These are phyloP conservation scores for Leonotis leonurus DNA, from an alignment of 257 asterid species.

Conservation along the genomic window DNA sequence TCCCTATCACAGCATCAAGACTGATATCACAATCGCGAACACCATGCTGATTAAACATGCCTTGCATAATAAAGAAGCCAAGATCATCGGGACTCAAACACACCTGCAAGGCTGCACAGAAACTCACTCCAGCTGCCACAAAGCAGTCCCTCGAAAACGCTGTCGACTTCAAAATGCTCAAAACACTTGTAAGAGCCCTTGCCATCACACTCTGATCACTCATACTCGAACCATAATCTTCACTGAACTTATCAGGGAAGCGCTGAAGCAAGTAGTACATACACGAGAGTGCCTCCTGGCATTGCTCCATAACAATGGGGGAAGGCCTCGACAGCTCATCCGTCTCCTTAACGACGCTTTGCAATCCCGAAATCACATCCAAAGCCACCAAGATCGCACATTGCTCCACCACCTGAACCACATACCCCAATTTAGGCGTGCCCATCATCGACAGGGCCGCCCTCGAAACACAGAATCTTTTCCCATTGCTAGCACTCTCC, in stretches of 20 bases:
- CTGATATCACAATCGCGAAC: conserved; percentile 24
- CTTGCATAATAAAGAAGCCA: conserved; percentile 62
- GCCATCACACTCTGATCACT: conserved; percentile 28
- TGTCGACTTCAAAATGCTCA: conserved; percentile 57
- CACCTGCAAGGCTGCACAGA: conserved; percentile 78
- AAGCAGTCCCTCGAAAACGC: conserved; percentile 85
- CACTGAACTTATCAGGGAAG: conserved; percentile 54
- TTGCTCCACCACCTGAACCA: conserved; percentile 71
- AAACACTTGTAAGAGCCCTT: conserved; percentile 40
- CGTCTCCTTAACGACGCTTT: conserved; percentile 46
- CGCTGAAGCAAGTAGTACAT: conserved; percentile 87
- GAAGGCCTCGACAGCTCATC: conserved; percentile 69
- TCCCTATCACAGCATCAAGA: conserved; percentile 29
- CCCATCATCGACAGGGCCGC: conserved; percentile 90
- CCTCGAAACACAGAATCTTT: conserved; percentile 72
- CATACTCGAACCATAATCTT: conserved; percentile 12
- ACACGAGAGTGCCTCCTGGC: conserved; percentile 96
- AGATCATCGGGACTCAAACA: conserved; percentile 59
- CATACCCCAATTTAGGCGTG: conserved; percentile 75
- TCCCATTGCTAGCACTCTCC: conserved; percentile 39
- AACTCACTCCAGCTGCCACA: conserved; percentile 96
- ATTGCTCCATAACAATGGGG: conserved; percentile 89
- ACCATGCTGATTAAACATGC: conserved; percentile 47
- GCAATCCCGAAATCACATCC: conserved; percentile 70
- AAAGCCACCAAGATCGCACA: conserved; percentile 64